These are phyloP conservation scores for Bromus sterilis DNA, from an alignment of 176 grass and related monocot species.

Conservation along the genomic window DNA sequence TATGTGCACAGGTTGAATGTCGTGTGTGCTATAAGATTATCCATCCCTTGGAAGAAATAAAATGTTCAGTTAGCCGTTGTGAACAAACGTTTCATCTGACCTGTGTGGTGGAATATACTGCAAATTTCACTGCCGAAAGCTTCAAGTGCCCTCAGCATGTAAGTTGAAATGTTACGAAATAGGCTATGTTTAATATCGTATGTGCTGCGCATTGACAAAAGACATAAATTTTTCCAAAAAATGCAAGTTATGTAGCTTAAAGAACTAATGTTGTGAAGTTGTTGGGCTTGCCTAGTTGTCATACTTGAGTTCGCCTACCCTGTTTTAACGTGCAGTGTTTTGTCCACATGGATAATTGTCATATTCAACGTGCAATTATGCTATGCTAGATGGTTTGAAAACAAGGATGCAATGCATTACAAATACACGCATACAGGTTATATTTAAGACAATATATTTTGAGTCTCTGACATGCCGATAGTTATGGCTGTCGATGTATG, in stretches of 20 bases:
- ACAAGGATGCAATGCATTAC: neutral
- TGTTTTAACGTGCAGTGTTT: neutral
- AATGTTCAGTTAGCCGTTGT: conserved; percentile 54
- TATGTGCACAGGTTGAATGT: conserved; percentile 73
- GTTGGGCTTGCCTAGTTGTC: neutral
- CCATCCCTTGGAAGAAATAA: conserved; percentile 55
- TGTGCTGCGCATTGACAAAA: neutral
- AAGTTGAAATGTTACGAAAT: conserved; percentile 25
- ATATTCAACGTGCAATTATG: neutral
- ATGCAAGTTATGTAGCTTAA: conserved; percentile 7
- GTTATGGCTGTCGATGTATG: neutral
- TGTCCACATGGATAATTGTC: conserved; percentile 3
- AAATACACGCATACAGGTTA: neutral
- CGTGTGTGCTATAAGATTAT: conserved; percentile 54
- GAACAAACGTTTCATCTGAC: conserved; percentile 42
- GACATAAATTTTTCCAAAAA: conserved; percentile 1
- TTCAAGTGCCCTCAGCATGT: conserved; percentile 86
- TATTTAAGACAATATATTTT: neutral
- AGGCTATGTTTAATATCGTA: neutral
- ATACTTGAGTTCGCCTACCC: neutral
- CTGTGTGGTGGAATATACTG: conserved; percentile 41
- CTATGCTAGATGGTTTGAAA: neutral
- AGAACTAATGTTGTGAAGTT: neutral
- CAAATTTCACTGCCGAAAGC: conserved; percentile 27
- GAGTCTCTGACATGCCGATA: neutral